phyloP scores from a whole-genome alignment of 352 stramenopile genomes.

The Phytopythium ostracodes region DNA sequence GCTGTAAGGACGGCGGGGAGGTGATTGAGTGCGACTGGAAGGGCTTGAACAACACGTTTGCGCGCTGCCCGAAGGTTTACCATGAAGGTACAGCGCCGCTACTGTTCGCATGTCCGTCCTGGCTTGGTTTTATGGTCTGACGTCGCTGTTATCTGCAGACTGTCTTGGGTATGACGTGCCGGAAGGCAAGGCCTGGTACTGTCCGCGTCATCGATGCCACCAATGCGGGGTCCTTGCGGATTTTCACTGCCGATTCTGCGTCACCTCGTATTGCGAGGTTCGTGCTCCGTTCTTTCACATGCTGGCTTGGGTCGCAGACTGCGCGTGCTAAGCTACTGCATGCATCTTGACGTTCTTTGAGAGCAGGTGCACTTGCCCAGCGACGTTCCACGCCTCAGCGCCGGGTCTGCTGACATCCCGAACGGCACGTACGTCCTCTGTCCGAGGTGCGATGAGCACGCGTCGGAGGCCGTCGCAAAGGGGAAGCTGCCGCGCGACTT shows the following conservation, averaged over 20 bases:
- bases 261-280: constrained; percentile 68
- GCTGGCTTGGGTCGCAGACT: not conserved
- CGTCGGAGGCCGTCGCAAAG: constrained; percentile 28
- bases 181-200: constrained; percentile 57
- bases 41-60: constrained; percentile 25
- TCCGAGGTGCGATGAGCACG: constrained; percentile 32
- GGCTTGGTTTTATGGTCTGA: not conserved
- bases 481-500: constrained; percentile 41
- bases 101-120: constrained; percentile 2
- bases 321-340: not conserved
- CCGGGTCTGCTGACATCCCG: constrained; percentile 46
- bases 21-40: constrained; percentile 81
- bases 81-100: constrained; percentile 44
- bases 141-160: constrained; percentile 24
- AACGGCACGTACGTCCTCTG: constrained; percentile 62
- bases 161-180: constrained; percentile 61
- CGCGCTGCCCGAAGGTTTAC: constrained; percentile 74
- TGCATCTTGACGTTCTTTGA: constrained; percentile 13
- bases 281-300: not conserved
- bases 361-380: constrained; percentile 37
- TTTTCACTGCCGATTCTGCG: constrained; percentile 65
- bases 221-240: constrained; percentile 53
- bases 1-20: constrained; percentile 78
- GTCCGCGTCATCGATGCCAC: constrained; percentile 63
- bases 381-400: constrained; percentile 34